Evolutionary conservation across 768 basidiomycete species (phyloP), one percentile per base, ranked within the genome.

Genomic region (Fibroporia radiculosa): DNA sequence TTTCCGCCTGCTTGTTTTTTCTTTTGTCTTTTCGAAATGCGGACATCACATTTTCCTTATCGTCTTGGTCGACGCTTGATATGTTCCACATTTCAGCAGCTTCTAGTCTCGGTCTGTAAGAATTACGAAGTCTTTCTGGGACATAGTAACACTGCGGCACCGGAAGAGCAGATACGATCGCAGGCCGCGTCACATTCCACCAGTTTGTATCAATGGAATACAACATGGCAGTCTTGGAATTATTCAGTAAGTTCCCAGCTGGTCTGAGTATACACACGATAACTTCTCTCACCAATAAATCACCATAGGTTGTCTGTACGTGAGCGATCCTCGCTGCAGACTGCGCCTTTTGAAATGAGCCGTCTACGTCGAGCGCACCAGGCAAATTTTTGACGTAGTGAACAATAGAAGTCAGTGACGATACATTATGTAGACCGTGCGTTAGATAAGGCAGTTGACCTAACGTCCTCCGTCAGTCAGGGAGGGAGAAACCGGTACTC

Each of bases 61-160:
- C 61, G 47, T 71, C 69, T 28, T 71, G 65, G 32, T 69, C 67
- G 3, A 56, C 54, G 1, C 56, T 62, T 11, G 68, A 61, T 5
- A 66, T 48, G 52, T 61, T 67, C 85, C 86, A 88, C 19, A 89
- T 57, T 8, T 78, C 83, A 22, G 72, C 72, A 6, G 71, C 71
- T 56, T 83, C 75, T 27, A 91, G 64, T 12, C 83, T 74, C 11
- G 73, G 66, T 42, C 62, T 70, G 51, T 81, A 75, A 14, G 69
- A 58, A 22, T 72, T 67, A 29, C 84, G 74, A 25, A 89, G 71
- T 14, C 85, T 74, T 4, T 60, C 56, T 0, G 86, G 81, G 6
- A 85, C 75, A 55, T 83, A 91, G 57, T 86, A 90, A 7, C 78
- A 72, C 54, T 84, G 83, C 1, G 85, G 87, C 2, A 82, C 44